phyloP scores from a whole-genome alignment of 345 rosid genomes.

The Durio zibethinus region DNA sequence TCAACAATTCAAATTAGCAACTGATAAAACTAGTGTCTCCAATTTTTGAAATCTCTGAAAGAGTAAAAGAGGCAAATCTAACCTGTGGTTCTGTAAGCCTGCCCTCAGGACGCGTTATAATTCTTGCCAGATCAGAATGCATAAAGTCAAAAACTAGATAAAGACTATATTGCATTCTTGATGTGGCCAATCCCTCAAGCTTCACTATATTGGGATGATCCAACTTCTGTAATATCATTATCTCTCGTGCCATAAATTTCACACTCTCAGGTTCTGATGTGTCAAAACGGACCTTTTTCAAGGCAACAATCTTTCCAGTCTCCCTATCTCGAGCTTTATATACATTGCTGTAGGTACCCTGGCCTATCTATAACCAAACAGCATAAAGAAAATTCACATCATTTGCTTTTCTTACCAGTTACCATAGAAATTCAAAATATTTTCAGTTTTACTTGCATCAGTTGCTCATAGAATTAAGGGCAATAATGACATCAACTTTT shows the following conservation, averaged over 20 bases:
- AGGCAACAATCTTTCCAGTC: slow-evolving; percentile 69
- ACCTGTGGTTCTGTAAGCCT: slow-evolving; percentile 64
- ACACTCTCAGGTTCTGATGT: slow-evolving; percentile 73
- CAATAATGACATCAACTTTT: not conserved
- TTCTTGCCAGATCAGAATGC: slow-evolving; percentile 49
- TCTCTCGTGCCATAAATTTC: slow-evolving; percentile 73
- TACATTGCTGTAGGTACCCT: slow-evolving; percentile 76
- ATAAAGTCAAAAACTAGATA: slow-evolving; percentile 71
- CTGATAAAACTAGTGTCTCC: not conserved
- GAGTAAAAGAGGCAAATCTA: not conserved
- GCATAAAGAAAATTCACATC: not conserved
- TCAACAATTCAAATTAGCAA: slow-evolving; percentile 10
- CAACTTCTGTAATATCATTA: slow-evolving; percentile 53
- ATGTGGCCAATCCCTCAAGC: slow-evolving; percentile 71
- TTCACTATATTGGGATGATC: slow-evolving; percentile 72
- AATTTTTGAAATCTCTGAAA: not conserved
- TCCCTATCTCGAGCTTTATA: slow-evolving; percentile 67
- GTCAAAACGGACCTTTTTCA: slow-evolving; percentile 74
- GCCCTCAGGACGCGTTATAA: slow-evolving; percentile 43
- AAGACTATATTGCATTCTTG: slow-evolving; percentile 67
- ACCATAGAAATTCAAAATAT: not conserved
- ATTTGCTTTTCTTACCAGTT: not conserved
- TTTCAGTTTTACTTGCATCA: not conserved
- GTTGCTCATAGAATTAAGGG: not conserved
- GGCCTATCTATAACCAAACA: slow-evolving; percentile 42